Evolutionary conservation across 371 early-diverging fungal genomes (phyloP), one percentile per base, ranked within the genome.

Genomic region (Mucor irregularis): DNA sequence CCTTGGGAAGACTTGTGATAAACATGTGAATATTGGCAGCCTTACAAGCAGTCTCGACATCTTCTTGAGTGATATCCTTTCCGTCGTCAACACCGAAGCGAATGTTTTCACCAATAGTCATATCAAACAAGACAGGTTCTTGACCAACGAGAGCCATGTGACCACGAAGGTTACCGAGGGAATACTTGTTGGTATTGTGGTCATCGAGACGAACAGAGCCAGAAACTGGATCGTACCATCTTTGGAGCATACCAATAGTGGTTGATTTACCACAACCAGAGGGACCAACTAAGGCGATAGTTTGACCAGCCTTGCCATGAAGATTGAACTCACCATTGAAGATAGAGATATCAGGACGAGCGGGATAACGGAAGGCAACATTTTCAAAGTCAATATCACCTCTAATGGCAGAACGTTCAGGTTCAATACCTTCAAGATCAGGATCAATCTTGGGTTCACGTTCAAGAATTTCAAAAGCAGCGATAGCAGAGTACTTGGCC

Each of bases 221-320:
- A 9, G 71, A 58, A 16, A 52, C 43, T 14, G 81, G 84, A 64
- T 97, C 93, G 64, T 95, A 97, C 73, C 90, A 91, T 1, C 97
- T 86, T 74, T 92, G 88, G 21, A 96, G 62, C 64, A 95, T 82
- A 56, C 86, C 87, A 62, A 94, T 83, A 9, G 86, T 83, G 0
- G 97, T 94, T 13, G 84, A 83, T 69, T 95, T 95, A 35, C 97
- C 95, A 57, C 92, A 91, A 11, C 95, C 95, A 6, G 85, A 85
- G 4, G 90, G 84, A 5, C 96, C 96, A 2, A 94, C 94, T 13
- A 95, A 68, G 4, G 94, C 96, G n/a, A 92, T 87, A 2, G 84
- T 89, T 67, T 93, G 81, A 30, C 92, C 91, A 4, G 85, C 78
- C 50, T 78, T 68, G 34, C 92, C 88, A 34, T 81, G 69, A 24